Evolutionary conservation across 225 moss, liverwort and hornwort species (phyloP), one percentile per base, ranked within the genome.

Genomic region (Lunularia cruciata): DNA sequence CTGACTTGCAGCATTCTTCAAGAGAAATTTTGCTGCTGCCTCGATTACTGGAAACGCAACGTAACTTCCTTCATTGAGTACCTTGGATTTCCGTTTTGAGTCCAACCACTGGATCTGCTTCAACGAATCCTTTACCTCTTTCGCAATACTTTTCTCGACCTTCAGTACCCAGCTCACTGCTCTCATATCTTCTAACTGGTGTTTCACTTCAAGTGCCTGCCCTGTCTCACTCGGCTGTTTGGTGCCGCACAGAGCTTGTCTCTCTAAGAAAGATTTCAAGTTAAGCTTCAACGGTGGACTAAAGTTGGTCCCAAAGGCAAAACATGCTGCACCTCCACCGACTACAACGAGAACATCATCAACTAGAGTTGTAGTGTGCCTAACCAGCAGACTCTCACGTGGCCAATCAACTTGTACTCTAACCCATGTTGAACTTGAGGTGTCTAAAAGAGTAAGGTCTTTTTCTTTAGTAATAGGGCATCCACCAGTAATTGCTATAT

Each of bases 301-400:
- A 65, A 92, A 92, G 38, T 79, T 83, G 20, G 95, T 86, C 32
- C 95, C 95, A 73, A 90, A 92, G 0, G 95, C 95, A 76, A 90
- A 95, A 63, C 92, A 95, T 72, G 88, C 85, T 76, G 92, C 92
- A 46, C 95, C 95, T 56, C 95, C 95, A 63, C 92, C 95, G 37
- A 92, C 76, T 11, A 90, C 67, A 13, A 90, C 52, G 74, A 95
- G 78, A 19, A 74, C 70, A 62, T 84, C 68, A 43, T 57, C 81
- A 51, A 82, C 63, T 42, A 83, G 72, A 72, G 84, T 82, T 36
- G 83, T 81, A n/a, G 82, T 82, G 79, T 95, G 95, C 47, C 95
- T 71, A 33, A 95, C 92, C 36, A 92, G 68, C 3, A 95, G 78
- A 57, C 74, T 57, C 15, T 84, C 83, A 36, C 68, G 30, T 28